Conservation (phyloP, 2,329 filamentous ascomycete genomes). For the Fusarium fracticaudum region DNA sequence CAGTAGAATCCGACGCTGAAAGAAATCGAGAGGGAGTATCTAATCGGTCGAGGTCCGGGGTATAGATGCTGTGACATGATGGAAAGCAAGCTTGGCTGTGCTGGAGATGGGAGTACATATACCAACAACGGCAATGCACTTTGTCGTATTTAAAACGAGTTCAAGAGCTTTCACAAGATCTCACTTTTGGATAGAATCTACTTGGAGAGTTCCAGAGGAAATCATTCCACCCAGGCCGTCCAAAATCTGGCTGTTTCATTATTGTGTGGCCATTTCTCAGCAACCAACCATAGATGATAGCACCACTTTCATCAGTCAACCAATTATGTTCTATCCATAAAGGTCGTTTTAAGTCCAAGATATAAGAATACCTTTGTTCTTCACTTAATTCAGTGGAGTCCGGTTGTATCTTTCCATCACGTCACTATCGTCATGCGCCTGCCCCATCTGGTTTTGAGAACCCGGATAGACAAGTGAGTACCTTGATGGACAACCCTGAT, state of each 20-base stretch:
- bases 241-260: background rate
- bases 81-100: too few species aligned
- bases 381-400: fast-evolving
- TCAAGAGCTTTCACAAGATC: background rate
- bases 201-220: background rate
- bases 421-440: conserved; percentile 4
- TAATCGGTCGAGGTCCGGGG: background rate
- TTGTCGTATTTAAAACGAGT: background rate
- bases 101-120: background rate
- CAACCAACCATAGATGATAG: background rate
- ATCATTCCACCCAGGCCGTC: fast-evolving
- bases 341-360: background rate
- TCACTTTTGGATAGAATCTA: background rate
- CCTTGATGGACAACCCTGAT: conserved; percentile 45
- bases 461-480: conserved; percentile 39
- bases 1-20: fast-evolving
- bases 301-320: background rate
- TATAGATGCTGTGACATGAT: background rate
- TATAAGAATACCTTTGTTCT: background rate
- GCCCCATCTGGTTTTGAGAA: conserved; percentile 29
- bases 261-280: background rate
- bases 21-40: too few species aligned
- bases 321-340: background rate
- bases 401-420: conserved; percentile 1
- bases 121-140: background rate